Evolutionary conservation across 257 asterid species (phyloP), one percentile per base, ranked within the genome.

Genomic region (Solanum verrucosum): DNA sequence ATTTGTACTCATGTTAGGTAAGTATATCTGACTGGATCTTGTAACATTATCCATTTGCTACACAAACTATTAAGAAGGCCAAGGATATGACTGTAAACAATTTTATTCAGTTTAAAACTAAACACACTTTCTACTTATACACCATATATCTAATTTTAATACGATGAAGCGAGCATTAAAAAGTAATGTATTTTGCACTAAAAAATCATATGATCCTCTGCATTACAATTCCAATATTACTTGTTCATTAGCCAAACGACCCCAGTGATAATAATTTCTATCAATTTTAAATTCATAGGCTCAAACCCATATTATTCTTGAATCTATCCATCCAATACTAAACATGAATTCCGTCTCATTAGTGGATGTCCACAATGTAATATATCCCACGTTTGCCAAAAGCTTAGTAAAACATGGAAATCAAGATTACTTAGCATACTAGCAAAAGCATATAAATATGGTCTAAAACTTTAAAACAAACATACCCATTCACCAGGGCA

Each of bases 401-500:
- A 29, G 11, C 23, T 46, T 35, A 42, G 84, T 42, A 34, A 49
- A 83, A 34, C 52, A 89, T 56, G 84, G 77, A 44, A 63, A 79
- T 65, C 88, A 70, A 82, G 86, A 49, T 29, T 18, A 29, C 15
- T 82, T 18, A 29, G 44, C 72, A 83, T 31, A 49, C 34, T 59
- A 25, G n/a, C 42, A 10, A 75, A 78, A 88, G 70, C 34, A 73
- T 75, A 87, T 83, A 60, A 81, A 27, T 44, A 79, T 79, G 29
- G 59, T 49, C 42, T 20, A 49, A 31, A 49, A 27, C 29, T 29
- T 49, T 18, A 49, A 81, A 81, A 81, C 85, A 49, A 49, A 49
- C 86, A 63, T 96, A 97, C 99, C 99, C 99, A 96, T 97, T 97
- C 99, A 75, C 98, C 96, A 1, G 99, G 99, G 89, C 99, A 97